Evolutionary conservation across 768 basidiomycete genomes (phyloP).

Genomic region (Tulasnella sp.): DNA sequence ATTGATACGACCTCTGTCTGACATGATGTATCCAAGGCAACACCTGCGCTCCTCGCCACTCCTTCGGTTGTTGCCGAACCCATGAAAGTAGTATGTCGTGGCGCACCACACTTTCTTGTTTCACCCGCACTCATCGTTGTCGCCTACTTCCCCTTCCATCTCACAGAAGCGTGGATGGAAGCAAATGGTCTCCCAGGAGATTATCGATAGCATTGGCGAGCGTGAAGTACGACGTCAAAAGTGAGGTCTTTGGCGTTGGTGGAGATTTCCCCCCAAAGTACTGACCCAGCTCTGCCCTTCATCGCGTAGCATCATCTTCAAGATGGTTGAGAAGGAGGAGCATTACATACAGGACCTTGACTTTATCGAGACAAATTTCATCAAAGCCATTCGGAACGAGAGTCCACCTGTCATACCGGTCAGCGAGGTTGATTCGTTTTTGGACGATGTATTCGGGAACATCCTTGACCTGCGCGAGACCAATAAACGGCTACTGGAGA

Average conservation of each 20-base stretch:
- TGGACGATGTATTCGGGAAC: slow-evolving; percentile 35
- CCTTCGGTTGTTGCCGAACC: not conserved
- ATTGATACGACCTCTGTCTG: not conserved
- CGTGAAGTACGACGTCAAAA: slow-evolving; percentile 78
- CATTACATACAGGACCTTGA: slow-evolving; percentile 84
- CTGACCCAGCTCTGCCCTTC: not conserved
- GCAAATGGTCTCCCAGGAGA: slow-evolving; percentile 36
- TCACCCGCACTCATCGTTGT: too few species aligned
- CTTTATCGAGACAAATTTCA: slow-evolving; percentile 30
- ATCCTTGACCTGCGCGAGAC: slow-evolving; percentile 29
- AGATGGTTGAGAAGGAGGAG: slow-evolving; percentile 78
- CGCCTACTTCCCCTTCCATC: not conserved
- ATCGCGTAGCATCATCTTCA: slow-evolving; percentile 55
- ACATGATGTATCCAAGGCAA: not conserved
- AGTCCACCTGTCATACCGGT: slow-evolving; percentile 31
- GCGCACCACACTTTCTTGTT: too few species aligned
- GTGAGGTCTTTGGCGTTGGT: slow-evolving; percentile 24
- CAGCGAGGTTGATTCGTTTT: slow-evolving; percentile 30
- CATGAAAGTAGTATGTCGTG: not conserved
- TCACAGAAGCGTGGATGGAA: slow-evolving; percentile 40
- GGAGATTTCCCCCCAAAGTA: not conserved
- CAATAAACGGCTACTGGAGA: slow-evolving; percentile 29
- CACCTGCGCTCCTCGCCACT: not conserved
- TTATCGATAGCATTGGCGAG: slow-evolving; percentile 49
- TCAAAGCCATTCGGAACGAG: slow-evolving; percentile 28